Base-by-base conservation (phyloP, 176 grass and related monocot genomes). In the Typha latifolia region DNA sequence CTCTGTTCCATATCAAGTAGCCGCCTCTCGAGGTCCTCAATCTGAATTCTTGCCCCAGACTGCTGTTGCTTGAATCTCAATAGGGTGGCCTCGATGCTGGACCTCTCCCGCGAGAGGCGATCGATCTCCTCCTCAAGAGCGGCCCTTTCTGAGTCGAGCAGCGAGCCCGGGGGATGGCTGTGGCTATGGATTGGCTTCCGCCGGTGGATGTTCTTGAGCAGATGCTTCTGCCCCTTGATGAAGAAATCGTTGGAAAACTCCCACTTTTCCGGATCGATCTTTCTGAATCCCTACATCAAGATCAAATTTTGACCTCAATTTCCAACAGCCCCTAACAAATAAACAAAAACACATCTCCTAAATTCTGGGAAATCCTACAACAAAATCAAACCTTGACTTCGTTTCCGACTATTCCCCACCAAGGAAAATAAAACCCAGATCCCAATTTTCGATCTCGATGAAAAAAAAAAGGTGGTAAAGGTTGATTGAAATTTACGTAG, bases 181-280 rank as follows among this genome's bases (percentile, higher is more conserved):
- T 99, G 94, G 79, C 89, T 99, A 73, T 99, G 94, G 73, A 99
- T 93, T 47, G 94, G 94, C 74, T 99, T 99, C 21, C 94, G 75
- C 23, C 94, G 66, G 74, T 89, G 72, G 81, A 93, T 93, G 67
- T 82, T 99, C 76, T 93, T 99, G 66, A 99, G 82, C 66, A 85
- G 77, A 27, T 99, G 89, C 48, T 85, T 93, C 67, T 90, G 83
- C 61, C 94, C 94, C 81, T 87, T 99, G 62, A 90, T 34, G 22
- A 99, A 99, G 16, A 85, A 66, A 13, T 93, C 89, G 32, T 99
- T 99, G 47, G 83, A 78, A 48, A 99, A 99, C 75, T 99, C 94
- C 94, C 94, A 99, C 72, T 76, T 82, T 79, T 99, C 89, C 12
- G 94, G 84, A 51, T 99, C 94, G 66, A 86, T 87, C 73, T 99